Evolutionary conservation across 306 rosid species (phyloP), one percentile per base, ranked within the genome.

Genomic region (Prosopis cineraria): DNA sequence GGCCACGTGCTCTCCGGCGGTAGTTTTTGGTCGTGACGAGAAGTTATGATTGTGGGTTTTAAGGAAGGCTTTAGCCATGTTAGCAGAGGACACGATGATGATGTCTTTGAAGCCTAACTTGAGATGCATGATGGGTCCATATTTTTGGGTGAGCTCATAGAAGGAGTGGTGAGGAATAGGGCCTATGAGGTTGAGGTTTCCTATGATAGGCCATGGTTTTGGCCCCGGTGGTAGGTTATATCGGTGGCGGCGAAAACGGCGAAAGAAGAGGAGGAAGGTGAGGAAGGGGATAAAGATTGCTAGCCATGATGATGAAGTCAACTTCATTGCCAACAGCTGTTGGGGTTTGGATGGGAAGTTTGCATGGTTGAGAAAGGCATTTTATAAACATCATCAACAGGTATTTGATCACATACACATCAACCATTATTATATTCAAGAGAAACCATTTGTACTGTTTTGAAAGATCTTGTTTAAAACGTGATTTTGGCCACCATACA

Each of bases 181-280:
- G 47, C 91, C 85, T 12, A 89, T 85, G 20, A 89, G 81, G 82
- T 89, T 78, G 31, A 87, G 91, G 82, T 89, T 89, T 31, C 93
- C 93, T 9, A 89, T 81, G 6, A 89, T 41, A 1, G 89, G 93
- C 93, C 91, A 87, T 3, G 89, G 82, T 58, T 74, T 87, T 31
- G 93, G 93, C 1, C 93, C 93, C 6, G 91, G 93, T 0, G 93
- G 89, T 3, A 83, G 33, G 6, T 87, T 85, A 34, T 67, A 77
- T 29, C 50, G 79, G 6, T 59, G 76, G 44, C 68, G 78, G 27
- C 84, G 85, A 55, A 73, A 65, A 8, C 2, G 55, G 10, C 8
- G 22, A 2, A 17, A 1, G 9, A 5, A 4, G 8, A 13, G 70
- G 67, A 25, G 79, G 74, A 19, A 56, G 84, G 84, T 76, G 74